A percentile compares a stretch with the other conserved stretches of the same genome.
These are phyloP conservation scores for Cladosporium sp. DNA, from an alignment of 2,329 filamentous ascomycete species.

Conservation along the genomic window DNA sequence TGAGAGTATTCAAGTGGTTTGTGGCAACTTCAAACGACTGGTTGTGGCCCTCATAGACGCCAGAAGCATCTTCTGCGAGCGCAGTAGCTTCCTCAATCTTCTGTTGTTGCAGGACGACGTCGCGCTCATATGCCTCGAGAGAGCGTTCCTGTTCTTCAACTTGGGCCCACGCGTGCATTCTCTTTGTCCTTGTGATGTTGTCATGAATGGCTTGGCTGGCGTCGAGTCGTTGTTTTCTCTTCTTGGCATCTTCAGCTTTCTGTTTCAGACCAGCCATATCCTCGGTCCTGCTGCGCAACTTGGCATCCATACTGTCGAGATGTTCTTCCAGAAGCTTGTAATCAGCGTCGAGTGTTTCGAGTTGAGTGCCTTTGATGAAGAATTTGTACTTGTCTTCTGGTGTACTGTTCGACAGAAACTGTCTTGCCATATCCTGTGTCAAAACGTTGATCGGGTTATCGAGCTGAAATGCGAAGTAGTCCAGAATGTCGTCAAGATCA, in stretches of 20 bases:
- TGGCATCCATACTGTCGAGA: slow-evolving; percentile 66
- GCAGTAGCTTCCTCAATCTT: slow-evolving; percentile 47
- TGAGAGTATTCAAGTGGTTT: slow-evolving; percentile 29
- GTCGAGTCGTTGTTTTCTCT: slow-evolving; percentile 61
- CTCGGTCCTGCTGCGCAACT: slow-evolving; percentile 57
- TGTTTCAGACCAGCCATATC: slow-evolving; percentile 60
- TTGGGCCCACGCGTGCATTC: slow-evolving; percentile 81
- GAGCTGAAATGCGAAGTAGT: slow-evolving; percentile 89
- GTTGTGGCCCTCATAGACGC: slow-evolving; percentile 42
- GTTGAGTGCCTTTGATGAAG: slow-evolving; percentile 88
- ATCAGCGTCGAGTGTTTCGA: slow-evolving; percentile 87
- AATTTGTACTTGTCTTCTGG: slow-evolving; percentile 90
- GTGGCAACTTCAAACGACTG: slow-evolving; percentile 36
- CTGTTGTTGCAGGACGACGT: slow-evolving; percentile 35
- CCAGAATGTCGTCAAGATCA: slow-evolving; percentile 87
- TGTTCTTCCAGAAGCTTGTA: slow-evolving; percentile 79
- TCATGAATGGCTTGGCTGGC: slow-evolving; percentile 62
- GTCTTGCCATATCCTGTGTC: slow-evolving; percentile 89
- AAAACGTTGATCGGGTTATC: slow-evolving; percentile 96
- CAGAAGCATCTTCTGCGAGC: slow-evolving; percentile 42
- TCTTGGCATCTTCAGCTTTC: slow-evolving; percentile 57
- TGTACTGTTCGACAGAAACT: slow-evolving; percentile 83
- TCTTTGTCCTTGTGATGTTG: slow-evolving; percentile 55
- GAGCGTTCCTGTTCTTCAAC: slow-evolving; percentile 68
- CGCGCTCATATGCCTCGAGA: slow-evolving; percentile 26